Evolutionary conservation across 495 filamentous ascomycete species (phyloP).

Genomic region (Penicillium parvum): DNA sequence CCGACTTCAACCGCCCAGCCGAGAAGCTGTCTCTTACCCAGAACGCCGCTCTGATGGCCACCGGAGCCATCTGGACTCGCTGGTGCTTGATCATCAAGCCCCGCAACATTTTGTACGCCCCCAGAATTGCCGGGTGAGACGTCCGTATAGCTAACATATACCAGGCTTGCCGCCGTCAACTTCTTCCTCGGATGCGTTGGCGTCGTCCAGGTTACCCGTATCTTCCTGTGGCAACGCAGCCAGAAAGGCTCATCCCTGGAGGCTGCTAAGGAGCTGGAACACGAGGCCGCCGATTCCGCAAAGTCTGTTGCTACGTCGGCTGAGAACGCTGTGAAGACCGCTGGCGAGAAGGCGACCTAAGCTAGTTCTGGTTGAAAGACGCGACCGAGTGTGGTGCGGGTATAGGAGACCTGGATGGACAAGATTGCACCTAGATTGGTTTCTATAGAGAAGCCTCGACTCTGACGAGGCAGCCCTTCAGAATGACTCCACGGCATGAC

Average conservation of each 20-base stretch:
- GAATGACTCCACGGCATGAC: too few relatives aligned
- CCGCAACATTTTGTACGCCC: conserved; percentile 73
- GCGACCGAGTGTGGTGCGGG: conserved; percentile 1
- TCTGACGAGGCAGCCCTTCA: not conserved
- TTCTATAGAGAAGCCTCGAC: conserved; percentile 6
- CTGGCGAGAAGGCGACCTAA: conserved; percentile 27
- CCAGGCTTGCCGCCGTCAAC: conserved; percentile 88
- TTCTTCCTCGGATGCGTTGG: conserved; percentile 94
- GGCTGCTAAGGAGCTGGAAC: conserved; percentile 46
- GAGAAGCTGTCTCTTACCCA: conserved; percentile 88
- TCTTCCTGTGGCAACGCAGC: conserved; percentile 59
- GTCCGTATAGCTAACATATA: not conserved
- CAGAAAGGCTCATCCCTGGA: conserved; percentile 47
- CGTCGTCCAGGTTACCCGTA: conserved; percentile 72
- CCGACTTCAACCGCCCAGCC: conserved; percentile 88
- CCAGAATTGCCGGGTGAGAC: not conserved
- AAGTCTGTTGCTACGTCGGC: conserved; percentile 29
- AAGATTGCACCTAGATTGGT: conserved; percentile 5
- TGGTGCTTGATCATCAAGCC: conserved; percentile 98
- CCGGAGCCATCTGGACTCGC: conserved; percentile 95
- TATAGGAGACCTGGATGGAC: conserved; percentile 6
- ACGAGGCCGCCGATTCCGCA: conserved; percentile 41
- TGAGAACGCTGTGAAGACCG: conserved; percentile 25
- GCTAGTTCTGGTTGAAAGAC: not conserved
- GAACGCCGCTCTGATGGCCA: conserved; percentile 80